These are phyloP conservation scores for Dendrocalamus latiflorus DNA, from an alignment of 202 grass and related monocot genomes.

Conservation along the genomic window DNA sequence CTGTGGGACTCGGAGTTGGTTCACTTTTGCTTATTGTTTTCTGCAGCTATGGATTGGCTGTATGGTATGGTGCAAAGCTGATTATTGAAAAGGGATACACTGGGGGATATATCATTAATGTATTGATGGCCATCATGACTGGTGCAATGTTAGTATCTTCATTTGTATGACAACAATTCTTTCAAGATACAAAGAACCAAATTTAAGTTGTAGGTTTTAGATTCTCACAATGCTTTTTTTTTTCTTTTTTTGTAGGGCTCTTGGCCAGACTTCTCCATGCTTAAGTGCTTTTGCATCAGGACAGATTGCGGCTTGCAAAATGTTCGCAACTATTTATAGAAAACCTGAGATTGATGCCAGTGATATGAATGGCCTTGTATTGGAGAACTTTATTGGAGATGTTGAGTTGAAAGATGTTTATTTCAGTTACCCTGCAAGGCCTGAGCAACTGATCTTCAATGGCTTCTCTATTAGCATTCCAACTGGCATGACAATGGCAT, in stretches of 20 bases:
- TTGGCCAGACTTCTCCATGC: conserved; percentile 69
- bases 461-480: conserved; percentile 66
- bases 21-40: conserved; percentile 52
- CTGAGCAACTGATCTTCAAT: conserved; percentile 61
- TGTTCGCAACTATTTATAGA: conserved; percentile 70
- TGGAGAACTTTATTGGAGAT: conserved; percentile 56
- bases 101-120: conserved; percentile 65
- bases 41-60: conserved; percentile 57
- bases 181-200: background rate
- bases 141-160: conserved; percentile 63
- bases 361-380: conserved; percentile 37
- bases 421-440: conserved; percentile 73
- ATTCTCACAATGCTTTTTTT: background rate
- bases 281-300: conserved; percentile 66
- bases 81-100: conserved; percentile 62
- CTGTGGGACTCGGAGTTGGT: conserved; percentile 48
- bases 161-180: background rate
- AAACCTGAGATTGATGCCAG: conserved; percentile 52
- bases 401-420: conserved; percentile 57
- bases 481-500: conserved; percentile 66
- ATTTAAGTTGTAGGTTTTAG: background rate
- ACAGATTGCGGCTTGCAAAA: conserved; percentile 64
- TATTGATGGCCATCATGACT: conserved; percentile 59
- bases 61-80: conserved; percentile 67
- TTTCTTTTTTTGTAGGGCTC: conserved; percentile 39